Evolutionary conservation across 2,329 filamentous ascomycete species (phyloP), one percentile per base, ranked within the genome.

Genomic region (Teratosphaeria viscida): DNA sequence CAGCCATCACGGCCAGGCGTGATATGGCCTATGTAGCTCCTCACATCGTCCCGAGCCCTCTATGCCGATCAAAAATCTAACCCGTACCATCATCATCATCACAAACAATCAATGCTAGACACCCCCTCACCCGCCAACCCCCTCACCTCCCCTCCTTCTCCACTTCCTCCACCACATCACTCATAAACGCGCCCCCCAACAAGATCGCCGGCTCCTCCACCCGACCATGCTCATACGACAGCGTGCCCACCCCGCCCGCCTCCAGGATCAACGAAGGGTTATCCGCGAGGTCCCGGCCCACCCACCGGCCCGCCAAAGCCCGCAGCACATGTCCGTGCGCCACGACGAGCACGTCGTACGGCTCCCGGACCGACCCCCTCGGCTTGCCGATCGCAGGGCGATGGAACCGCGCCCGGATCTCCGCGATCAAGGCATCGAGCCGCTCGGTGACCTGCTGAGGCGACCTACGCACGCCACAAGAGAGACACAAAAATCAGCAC

Each of bases 261-360:
- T 96, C 92, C n/a, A 96, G 77, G 62, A 96, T 79, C 71, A 96
- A 85, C 5, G 85, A 83, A 47, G 90, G 88, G 7, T 88, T 90
- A 56, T 90, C 86, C 58, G 84, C 82, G 60, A 96, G 77, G 12
- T 83, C 79, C 76, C 88, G 88, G 0, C 85, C 84, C 0, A 86
- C 82, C 92, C 92, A 96, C 35, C 91, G 81, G 79, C 92, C 89
- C 6, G 92, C 91, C 72, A 96, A 90, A 0, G 90, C 89, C 16
- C 92, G 81, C 57, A 96, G 77, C 59, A 96, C 92, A 75, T 96
- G 92, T 0, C 92, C 92, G 71, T 96, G 92, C 26, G 90, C 92
- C 5, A 96, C 90, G 55, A 96, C 79, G 27, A 92, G 73, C 19
- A 92, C 84, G 72, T 92, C 89, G 16, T 82, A 77, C 29, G 77